Conservation (phyloP, 768 basidiomycete genomes). For the Boletus pseudopeckii region DNA sequence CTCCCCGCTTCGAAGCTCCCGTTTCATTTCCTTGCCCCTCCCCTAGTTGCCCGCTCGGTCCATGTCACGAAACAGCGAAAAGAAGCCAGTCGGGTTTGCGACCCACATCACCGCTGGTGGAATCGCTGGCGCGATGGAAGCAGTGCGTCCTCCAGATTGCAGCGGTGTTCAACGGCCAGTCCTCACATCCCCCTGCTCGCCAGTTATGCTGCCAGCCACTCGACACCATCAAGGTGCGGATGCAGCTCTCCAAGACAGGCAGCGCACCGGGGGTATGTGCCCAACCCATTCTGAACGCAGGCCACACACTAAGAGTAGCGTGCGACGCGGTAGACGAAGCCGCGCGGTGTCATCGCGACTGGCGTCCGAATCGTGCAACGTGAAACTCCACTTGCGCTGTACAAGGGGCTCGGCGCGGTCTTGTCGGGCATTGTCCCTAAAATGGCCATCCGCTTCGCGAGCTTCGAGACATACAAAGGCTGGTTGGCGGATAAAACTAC, state of each 20-base stretch:
- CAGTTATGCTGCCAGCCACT: slow-evolving; percentile 87
- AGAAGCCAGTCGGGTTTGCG: slow-evolving; percentile 79
- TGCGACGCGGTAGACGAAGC: slow-evolving; percentile 64
- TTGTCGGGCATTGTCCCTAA: slow-evolving; percentile 97
- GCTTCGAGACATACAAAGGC: slow-evolving; percentile 92
- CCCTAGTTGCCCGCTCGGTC: background rate
- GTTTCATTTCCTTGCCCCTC: background rate
- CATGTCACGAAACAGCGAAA: slow-evolving; percentile 58
- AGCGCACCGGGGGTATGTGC: slow-evolving; percentile 74
- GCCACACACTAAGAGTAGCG: background rate
- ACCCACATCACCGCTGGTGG: slow-evolving; percentile 95
- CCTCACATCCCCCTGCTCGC: slow-evolving; percentile 3
- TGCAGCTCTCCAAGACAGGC: slow-evolving; percentile 91
- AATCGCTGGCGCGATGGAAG: slow-evolving; percentile 90
- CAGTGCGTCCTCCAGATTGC: slow-evolving; percentile 44
- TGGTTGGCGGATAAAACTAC: slow-evolving; percentile 73
- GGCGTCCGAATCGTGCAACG: slow-evolving; percentile 82
- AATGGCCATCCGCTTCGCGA: slow-evolving; percentile 98
- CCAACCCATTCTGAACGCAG: background rate
- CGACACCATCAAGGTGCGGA: slow-evolving; percentile 99
- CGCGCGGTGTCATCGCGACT: slow-evolving; percentile 90
- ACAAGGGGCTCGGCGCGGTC: slow-evolving; percentile 98
- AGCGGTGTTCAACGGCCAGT: background rate
- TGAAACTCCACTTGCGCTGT: slow-evolving; percentile 92
- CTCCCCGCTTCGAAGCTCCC: background rate